A percentile compares a stretch with the other conserved stretches of the same genome.
Evolutionary conservation across 2,329 filamentous ascomycete genomes (phyloP).

Genomic region (Neonectria coccinea): DNA sequence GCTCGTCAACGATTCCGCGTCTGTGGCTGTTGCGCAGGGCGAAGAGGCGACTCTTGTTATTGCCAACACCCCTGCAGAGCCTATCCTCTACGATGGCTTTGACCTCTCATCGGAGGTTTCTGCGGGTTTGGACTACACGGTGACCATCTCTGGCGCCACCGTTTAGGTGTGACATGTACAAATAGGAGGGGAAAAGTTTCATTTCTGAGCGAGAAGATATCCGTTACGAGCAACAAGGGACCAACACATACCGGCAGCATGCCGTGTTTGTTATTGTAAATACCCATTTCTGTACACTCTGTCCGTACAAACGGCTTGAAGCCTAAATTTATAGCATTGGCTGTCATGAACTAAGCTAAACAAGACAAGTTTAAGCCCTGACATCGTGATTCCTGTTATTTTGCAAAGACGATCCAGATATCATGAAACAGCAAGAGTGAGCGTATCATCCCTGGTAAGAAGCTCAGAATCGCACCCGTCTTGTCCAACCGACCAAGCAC

Average conservation of each 20-base stretch:
- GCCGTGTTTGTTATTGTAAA: background rate
- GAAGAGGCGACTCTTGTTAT: conserved; percentile 61
- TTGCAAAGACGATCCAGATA: background rate
- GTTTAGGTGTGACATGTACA: conserved; percentile 4
- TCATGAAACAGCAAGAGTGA: background rate
- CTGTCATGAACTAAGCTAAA: background rate
- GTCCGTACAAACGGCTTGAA: background rate
- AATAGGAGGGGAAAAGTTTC: background rate
- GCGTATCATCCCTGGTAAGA: background rate
- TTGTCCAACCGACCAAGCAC: background rate
- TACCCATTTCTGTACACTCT: background rate
- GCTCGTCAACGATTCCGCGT: conserved; percentile 51
- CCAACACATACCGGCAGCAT: background rate
- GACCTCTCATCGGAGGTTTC: conserved; percentile 51
- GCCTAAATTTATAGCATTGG: background rate
- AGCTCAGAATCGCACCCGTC: background rate
- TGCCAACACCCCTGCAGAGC: conserved; percentile 59
- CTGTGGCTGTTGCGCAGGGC: conserved; percentile 49
- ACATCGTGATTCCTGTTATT: background rate
- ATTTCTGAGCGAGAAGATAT: background rate
- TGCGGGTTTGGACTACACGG: conserved; percentile 54
- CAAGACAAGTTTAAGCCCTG: background rate
- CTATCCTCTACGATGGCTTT: conserved; percentile 60
- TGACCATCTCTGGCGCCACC: conserved; percentile 50
- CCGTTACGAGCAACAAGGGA: background rate